A percentile compares a stretch with the other conserved stretches of the same genome.
Evolutionary conservation across 2,329 filamentous ascomycete genomes (phyloP).

Genomic region (Tolypocladium tropicale): DNA sequence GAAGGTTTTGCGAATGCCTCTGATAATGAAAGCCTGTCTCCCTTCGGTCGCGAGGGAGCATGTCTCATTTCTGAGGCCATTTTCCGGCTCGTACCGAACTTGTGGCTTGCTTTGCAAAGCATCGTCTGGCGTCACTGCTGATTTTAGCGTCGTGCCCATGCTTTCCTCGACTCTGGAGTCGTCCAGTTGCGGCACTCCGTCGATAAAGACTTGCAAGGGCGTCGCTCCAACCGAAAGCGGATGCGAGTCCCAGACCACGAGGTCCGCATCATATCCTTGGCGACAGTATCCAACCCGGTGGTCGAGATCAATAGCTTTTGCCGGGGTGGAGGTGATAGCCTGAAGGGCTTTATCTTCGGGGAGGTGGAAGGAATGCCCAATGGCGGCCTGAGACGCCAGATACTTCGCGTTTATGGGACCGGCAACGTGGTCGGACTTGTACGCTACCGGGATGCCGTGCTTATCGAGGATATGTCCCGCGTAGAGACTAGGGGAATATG

Average conservation of each 20-base stretch:
- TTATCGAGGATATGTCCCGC: constrained; percentile 28
- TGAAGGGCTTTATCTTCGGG: neutral
- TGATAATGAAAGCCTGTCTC: neutral
- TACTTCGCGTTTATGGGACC: constrained; percentile 28
- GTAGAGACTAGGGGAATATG: constrained; percentile 28
- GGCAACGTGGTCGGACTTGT: constrained; percentile 25
- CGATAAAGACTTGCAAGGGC: constrained; percentile 36
- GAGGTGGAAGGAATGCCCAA: constrained; percentile 23
- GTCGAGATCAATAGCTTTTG: constrained; percentile 29
- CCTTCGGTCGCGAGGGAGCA: neutral
- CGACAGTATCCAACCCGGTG: constrained; percentile 32
- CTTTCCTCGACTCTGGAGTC: constrained; percentile 18
- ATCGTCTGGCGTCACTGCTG: neutral
- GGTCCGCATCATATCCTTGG: constrained; percentile 37
- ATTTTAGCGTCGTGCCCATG: neutral
- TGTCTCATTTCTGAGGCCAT: neutral
- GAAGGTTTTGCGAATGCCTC: neutral
- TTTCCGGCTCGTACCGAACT: neutral
- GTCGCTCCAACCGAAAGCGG: constrained; percentile 34
- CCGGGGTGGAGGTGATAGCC: constrained; percentile 32
- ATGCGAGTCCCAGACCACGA: constrained; percentile 38
- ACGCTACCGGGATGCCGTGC: constrained; percentile 29
- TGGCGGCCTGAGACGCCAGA: constrained; percentile 28
- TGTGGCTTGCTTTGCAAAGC: neutral
- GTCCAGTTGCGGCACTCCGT: constrained; percentile 27